A percentile compares a stretch with the other conserved stretches of the same genome.
These are phyloP conservation scores for Holtermanniella nyarrowii DNA, from an alignment of 768 basidiomycete species.

Conservation along the genomic window DNA sequence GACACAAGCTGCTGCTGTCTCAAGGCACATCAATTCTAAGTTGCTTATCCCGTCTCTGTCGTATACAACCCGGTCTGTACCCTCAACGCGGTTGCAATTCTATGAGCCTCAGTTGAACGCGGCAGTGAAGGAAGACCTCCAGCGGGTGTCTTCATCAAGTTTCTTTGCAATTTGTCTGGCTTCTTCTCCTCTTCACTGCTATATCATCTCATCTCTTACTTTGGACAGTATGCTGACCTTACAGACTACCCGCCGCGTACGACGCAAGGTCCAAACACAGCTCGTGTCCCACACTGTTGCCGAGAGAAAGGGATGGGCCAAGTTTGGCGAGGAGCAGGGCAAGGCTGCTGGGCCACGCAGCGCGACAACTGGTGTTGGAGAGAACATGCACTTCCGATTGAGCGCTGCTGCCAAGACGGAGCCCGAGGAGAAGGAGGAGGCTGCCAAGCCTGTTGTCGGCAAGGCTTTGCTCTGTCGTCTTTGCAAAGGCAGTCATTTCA, in stretches of 20 bases:
- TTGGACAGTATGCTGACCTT: not conserved
- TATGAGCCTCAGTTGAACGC: too few relatives aligned
- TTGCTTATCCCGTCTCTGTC: too few relatives aligned
- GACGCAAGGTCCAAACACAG: constrained; percentile 75
- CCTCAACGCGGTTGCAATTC: too few relatives aligned
- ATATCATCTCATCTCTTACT: not conserved
- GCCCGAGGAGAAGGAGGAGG: constrained; percentile 49
- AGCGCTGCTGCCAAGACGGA: constrained; percentile 54
- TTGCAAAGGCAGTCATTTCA: constrained; percentile 96
- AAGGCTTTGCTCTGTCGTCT: constrained; percentile 86
- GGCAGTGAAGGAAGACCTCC: too few relatives aligned
- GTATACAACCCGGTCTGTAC: too few relatives aligned
- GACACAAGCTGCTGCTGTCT: too few relatives aligned
- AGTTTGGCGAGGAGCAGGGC: constrained; percentile 80
- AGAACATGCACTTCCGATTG: constrained; percentile 57
- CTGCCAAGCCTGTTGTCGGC: constrained; percentile 54
- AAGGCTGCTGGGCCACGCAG: constrained; percentile 79
- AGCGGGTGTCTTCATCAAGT: too few relatives aligned
- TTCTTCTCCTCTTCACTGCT: constrained; percentile 4
- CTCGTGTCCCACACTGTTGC: constrained; percentile 91
- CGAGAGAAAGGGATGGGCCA: constrained; percentile 82
- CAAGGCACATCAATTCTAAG: too few relatives aligned
- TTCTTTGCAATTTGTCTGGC: too few relatives aligned
- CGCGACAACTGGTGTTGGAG: constrained; percentile 77
- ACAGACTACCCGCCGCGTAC: constrained; percentile 76